Percentiles rank a stretch among this genome's conserved stretches.
These are phyloP conservation scores for Globisporangium okanoganense DNA, from an alignment of 352 stramenopile species.

Conservation along the genomic window DNA sequence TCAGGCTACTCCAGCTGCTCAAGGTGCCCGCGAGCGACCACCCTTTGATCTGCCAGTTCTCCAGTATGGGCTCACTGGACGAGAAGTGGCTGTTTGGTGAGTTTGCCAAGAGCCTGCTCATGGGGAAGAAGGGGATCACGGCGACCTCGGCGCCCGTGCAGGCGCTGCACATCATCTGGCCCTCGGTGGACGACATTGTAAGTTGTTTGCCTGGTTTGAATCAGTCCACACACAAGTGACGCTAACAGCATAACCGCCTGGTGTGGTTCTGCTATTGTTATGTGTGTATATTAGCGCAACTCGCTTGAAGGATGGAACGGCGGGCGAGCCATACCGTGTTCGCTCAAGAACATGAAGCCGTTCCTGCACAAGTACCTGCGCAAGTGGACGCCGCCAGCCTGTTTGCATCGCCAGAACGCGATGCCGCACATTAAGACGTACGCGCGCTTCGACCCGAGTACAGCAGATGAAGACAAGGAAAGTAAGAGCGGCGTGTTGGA, in stretches of 20 bases:
- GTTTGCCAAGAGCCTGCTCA: slow-evolving; percentile 60
- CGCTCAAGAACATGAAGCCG: slow-evolving; percentile 83
- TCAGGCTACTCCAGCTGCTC: slow-evolving; percentile 50
- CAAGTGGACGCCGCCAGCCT: slow-evolving; percentile 58
- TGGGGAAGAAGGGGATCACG: slow-evolving; percentile 30
- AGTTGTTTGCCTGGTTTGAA: slow-evolving; percentile 4
- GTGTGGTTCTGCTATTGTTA: background rate
- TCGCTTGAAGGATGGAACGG: slow-evolving; percentile 78
- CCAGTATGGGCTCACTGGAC: slow-evolving; percentile 73
- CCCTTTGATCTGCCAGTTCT: slow-evolving; percentile 80
- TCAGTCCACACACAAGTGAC: background rate
- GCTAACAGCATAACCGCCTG: background rate
- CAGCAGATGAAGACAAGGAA: background rate
- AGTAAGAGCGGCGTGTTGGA: slow-evolving; percentile 34
- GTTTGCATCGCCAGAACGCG: slow-evolving; percentile 61
- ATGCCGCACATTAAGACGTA: slow-evolving; percentile 88
- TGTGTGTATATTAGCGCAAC: slow-evolving; percentile 38
- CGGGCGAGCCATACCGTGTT: slow-evolving; percentile 64
- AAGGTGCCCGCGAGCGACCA: slow-evolving; percentile 46
- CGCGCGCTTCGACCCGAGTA: slow-evolving; percentile 45
- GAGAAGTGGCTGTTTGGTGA: slow-evolving; percentile 83
- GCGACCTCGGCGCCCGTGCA: slow-evolving; percentile 35
- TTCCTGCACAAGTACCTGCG: slow-evolving; percentile 84
- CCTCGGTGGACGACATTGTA: slow-evolving; percentile 75
- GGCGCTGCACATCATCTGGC: slow-evolving; percentile 77